Base-by-base conservation (phyloP, 495 filamentous ascomycete species). In the Hyaloscypha finlandica region DNA sequence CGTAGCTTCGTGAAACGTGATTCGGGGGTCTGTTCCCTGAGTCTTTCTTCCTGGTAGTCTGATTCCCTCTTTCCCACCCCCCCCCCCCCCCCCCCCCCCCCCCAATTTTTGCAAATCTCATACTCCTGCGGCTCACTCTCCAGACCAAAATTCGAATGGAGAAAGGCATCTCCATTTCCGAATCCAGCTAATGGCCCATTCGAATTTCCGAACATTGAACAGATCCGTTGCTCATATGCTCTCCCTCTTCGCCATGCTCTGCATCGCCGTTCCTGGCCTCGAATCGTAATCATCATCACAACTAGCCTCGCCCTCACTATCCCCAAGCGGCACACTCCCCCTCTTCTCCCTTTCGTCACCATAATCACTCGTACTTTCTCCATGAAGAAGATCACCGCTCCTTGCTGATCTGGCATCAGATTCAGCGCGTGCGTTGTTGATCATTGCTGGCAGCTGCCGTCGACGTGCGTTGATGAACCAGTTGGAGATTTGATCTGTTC, bases 401-500 rank as follows among this genome's bases (percentile, higher is more conserved):
- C 76, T 25, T 6, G 63, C 65, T 22, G 61, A 54, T 37, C 65
- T 66, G 12, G 63, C 68, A 32, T 64, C 77, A 6, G 74, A 72
- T 70, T 82, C 79, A 25, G 77, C 79, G n/a, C 74, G 72, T 0
- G 80, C 81, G 66, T 80, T 77, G 45, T 85, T 88, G 31, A 87
- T 81, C 64, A 92, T 78, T 25, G 78, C 78, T 20, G 92, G 92
- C n/a, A 94, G 77, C 67, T 92, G 88, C 52, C 93, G 86, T 55
- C 93, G 83, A 61, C 93, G 84, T 11, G 92, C 92, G 71, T 96
- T 97, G 76, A 97, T 97, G 76, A 96, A 97, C 93, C 93, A 97
- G 73, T 97, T 97, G 67, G 90, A 93, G 61, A 97, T 92, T 85
- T 96, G 77, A 70, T 81, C 80, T 78, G 22, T 32, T 22, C 11